A percentile compares a stretch with the other conserved stretches of the same genome.
phyloP scores from a whole-genome alignment of 352 stramenopile species.

The Labyrinthula sp. region DNA sequence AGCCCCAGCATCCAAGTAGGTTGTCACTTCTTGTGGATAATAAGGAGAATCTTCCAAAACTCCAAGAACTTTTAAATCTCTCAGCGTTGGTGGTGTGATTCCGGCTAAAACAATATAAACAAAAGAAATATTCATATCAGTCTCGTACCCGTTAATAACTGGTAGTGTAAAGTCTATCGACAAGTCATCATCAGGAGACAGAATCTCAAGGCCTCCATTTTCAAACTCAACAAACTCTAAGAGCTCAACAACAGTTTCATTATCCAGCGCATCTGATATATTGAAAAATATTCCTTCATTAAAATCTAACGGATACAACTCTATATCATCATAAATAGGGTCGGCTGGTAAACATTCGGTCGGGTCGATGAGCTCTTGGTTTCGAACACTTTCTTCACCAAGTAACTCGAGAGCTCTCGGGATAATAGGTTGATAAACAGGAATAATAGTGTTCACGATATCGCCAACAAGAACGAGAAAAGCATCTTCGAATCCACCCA shows the following conservation, averaged over 20 bases:
- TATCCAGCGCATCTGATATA: neutral
- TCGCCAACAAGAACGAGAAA: constrained; percentile 1
- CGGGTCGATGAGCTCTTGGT: neutral
- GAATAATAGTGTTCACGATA: neutral
- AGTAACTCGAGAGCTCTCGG: neutral
- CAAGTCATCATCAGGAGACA: too few species aligned
- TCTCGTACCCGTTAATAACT: neutral
- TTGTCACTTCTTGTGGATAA: neutral
- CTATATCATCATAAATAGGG: neutral
- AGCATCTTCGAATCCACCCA: neutral
- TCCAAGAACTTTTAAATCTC: constrained; percentile 1
- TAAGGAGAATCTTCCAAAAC: neutral
- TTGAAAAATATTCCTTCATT: constrained; percentile 4
- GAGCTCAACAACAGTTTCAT: constrained; percentile 6
- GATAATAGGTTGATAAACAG: neutral
- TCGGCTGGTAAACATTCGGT: neutral
- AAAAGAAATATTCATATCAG: neutral
- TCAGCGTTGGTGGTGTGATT: constrained; percentile 1
- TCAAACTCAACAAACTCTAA: constrained; percentile 2
- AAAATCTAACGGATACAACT: neutral
- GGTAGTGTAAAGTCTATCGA: too few species aligned
- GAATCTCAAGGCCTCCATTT: too few species aligned
- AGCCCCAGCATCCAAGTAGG: constrained; percentile 3
- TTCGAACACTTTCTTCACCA: neutral
- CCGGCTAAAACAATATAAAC: constrained; percentile 1